Conservation (phyloP, 2,329 filamentous ascomycete genomes). For the Penicillium oxalicum region DNA sequence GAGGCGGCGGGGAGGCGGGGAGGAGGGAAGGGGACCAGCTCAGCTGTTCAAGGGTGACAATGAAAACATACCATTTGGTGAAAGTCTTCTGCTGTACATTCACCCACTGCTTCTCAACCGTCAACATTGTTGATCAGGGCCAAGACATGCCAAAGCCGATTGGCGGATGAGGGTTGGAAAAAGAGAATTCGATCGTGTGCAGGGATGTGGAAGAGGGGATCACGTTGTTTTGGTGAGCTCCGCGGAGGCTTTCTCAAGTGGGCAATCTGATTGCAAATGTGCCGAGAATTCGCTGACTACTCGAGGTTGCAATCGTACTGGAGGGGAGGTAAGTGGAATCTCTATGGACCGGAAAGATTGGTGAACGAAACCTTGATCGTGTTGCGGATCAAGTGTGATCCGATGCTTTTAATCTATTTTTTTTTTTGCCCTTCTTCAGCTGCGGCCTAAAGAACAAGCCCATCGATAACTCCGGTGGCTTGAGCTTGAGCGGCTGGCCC, state of each 20-base stretch:
- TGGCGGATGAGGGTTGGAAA: conserved; percentile 10
- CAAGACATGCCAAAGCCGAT: conserved; percentile 29
- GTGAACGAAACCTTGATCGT: not conserved
- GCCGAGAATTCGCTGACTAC: not conserved
- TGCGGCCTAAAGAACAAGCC: too few relatives aligned
- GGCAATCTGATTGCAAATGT: not conserved
- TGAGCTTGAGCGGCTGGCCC: too few relatives aligned
- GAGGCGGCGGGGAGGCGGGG: not conserved
- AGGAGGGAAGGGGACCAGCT: not conserved
- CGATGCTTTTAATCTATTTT: too few relatives aligned
- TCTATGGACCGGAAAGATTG: not conserved
- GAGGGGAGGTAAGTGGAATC: not conserved
- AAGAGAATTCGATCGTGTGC: not conserved
- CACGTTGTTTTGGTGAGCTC: conserved; percentile 1
- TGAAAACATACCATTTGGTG: conserved; percentile 71
- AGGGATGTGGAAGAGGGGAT: conserved; percentile 4
- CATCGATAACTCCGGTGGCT: too few relatives aligned
- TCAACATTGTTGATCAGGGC: conserved; percentile 36
- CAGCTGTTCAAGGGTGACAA: not conserved
- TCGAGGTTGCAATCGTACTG: not conserved
- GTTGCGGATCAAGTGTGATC: too few relatives aligned
- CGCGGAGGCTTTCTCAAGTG: not conserved
- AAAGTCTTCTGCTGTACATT: conserved; percentile 97
- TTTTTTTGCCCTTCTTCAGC: too few relatives aligned
- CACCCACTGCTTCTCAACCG: conserved; percentile 58